Conservation (phyloP, 257 asterid genomes). For the Agastache rugosa region DNA sequence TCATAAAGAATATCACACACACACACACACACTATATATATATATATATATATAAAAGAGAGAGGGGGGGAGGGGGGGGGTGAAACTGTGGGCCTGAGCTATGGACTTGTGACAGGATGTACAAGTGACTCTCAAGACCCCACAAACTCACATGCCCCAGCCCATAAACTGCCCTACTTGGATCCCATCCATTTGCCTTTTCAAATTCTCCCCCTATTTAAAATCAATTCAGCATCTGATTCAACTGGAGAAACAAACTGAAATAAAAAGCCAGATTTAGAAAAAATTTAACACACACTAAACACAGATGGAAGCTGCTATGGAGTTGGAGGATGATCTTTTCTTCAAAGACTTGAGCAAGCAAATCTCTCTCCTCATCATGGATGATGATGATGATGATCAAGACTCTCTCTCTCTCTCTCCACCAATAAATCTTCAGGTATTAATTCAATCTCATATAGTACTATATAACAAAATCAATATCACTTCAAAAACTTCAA, state of each 20-base stretch:
- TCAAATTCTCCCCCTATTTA: conserved; percentile 44
- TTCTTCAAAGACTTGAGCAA: conserved; percentile 85
- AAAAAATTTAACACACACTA: not conserved
- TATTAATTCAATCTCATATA: not conserved
- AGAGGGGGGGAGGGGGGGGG: not conserved
- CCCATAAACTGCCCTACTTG: conserved; percentile 41
- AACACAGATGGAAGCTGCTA: conserved; percentile 54
- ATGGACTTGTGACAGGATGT: conserved; percentile 56
- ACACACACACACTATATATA: not conserved
- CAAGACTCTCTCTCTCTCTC: conserved; percentile 39
- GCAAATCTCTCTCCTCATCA: conserved; percentile 77
- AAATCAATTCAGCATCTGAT: conserved; percentile 44
- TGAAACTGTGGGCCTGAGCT: conserved; percentile 44
- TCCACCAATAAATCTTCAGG: conserved; percentile 65
- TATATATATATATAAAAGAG: not conserved
- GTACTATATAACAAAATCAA: not conserved
- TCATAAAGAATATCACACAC: conserved; percentile 27
- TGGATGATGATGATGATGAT: conserved; percentile 77
- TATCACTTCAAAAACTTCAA: not conserved
- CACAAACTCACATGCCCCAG: conserved; percentile 64
- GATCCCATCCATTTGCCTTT: conserved; percentile 49
- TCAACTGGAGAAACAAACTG: conserved; percentile 24
- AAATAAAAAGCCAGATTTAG: not conserved
- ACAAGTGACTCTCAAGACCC: conserved; percentile 57
- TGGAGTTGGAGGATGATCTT: conserved; percentile 79